Evolutionary conservation across 2,329 filamentous ascomycete species (phyloP).

Genomic region (Xylogone sp.): DNA sequence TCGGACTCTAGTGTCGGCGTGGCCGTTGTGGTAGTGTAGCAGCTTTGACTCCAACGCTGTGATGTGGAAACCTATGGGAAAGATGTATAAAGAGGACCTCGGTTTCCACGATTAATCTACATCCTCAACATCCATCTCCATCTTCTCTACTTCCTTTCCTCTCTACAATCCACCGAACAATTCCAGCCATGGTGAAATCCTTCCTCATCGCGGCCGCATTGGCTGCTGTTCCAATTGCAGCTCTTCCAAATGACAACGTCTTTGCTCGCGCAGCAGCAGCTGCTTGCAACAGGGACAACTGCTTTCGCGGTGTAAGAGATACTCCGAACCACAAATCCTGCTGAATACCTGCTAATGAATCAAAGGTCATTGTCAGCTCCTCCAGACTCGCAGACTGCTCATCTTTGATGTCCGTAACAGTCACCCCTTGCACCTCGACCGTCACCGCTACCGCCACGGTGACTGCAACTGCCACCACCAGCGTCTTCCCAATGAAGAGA

Average conservation of each 20-base stretch:
- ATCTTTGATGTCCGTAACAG: background rate
- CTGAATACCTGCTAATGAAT: background rate
- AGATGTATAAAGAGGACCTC: background rate
- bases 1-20: background rate
- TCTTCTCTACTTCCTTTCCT: background rate
- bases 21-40: background rate
- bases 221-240: background rate
- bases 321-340: background rate
- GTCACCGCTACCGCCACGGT: background rate
- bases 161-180: background rate
- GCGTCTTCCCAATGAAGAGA: background rate
- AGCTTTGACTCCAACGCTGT: background rate
- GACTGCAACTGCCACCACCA: background rate
- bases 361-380: background rate
- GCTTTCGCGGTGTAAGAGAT: background rate
- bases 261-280: background rate
- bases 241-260: background rate
- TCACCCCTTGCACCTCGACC: background rate
- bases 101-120: background rate
- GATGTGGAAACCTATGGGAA: background rate
- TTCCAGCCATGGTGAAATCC: background rate
- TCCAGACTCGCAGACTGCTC: background rate
- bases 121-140: background rate
- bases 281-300: background rate
- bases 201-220: background rate